A percentile compares a stretch with the other conserved stretches of the same genome.
Evolutionary conservation across 2,329 filamentous ascomycete species (phyloP).

Genomic region (Stagonosporopsis cucurbitacearum): DNA sequence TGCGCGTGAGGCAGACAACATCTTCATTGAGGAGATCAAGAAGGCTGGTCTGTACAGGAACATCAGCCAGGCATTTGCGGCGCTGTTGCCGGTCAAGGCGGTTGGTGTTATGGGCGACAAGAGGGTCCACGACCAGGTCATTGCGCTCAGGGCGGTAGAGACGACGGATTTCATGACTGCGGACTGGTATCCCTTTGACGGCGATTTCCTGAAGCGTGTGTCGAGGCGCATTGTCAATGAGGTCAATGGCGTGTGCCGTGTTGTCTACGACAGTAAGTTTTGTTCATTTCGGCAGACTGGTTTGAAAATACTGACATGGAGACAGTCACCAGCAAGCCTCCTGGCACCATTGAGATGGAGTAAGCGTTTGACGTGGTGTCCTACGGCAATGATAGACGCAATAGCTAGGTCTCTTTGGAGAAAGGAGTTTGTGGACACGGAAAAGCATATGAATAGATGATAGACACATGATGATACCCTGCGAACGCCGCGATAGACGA

Average conservation of each 20-base stretch:
- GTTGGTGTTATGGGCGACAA: slow-evolving; percentile 76
- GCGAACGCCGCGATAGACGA: slow-evolving; percentile 21
- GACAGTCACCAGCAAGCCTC: slow-evolving; percentile 68
- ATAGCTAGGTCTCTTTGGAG: slow-evolving; percentile 4
- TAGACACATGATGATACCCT: slow-evolving; percentile 38
- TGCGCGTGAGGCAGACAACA: slow-evolving; percentile 76
- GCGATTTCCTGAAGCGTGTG: slow-evolving; percentile 69
- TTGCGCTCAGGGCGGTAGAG: slow-evolving; percentile 67
- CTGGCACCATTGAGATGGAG: slow-evolving; percentile 77
- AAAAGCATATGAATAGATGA: slow-evolving; percentile 29
- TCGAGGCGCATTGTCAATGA: slow-evolving; percentile 75
- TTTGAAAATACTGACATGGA: slow-evolving; percentile 21
- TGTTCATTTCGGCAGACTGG: neutral
- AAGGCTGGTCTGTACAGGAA: slow-evolving; percentile 75
- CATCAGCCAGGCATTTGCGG: slow-evolving; percentile 73
- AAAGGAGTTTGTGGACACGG: slow-evolving; percentile 6
- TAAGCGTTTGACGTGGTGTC: slow-evolving; percentile 49
- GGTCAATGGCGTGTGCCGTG: slow-evolving; percentile 73
- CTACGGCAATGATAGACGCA: neutral
- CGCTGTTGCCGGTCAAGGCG: slow-evolving; percentile 68
- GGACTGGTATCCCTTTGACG: slow-evolving; percentile 70
- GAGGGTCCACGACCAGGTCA: slow-evolving; percentile 68
- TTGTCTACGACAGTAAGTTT: slow-evolving; percentile 70
- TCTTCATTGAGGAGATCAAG: slow-evolving; percentile 78
- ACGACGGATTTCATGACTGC: slow-evolving; percentile 78